A percentile compares a stretch with the other conserved stretches of the same genome.
These are phyloP conservation scores for Letharia columbiana DNA, from an alignment of 495 filamentous ascomycete species.

Conservation along the genomic window DNA sequence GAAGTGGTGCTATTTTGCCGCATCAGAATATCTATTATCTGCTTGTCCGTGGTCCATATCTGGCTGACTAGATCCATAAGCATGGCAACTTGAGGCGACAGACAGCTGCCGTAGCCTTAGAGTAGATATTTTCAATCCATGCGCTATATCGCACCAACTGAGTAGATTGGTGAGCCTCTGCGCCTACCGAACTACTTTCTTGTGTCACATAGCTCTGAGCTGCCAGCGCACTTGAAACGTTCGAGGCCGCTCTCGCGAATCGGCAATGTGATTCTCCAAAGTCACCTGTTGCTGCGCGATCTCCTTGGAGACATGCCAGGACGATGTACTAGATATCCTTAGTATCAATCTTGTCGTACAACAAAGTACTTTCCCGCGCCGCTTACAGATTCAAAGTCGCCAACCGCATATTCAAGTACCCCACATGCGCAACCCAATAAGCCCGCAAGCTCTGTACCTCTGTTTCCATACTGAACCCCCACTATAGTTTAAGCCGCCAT, in stretches of 20 bases:
- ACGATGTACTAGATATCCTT: not conserved
- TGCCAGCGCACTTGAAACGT: not conserved
- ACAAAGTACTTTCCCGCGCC: not conserved
- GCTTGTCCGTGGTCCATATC: conserved; percentile 1
- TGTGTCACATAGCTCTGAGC: not conserved
- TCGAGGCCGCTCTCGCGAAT: not conserved
- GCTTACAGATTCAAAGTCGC: conserved; percentile 16
- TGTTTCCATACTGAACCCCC: conserved; percentile 23
- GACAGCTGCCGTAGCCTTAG: not conserved
- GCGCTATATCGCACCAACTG: not conserved
- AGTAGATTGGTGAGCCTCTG: not conserved
- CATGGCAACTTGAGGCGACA: not conserved
- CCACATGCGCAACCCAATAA: conserved; percentile 20
- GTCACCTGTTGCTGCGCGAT: not conserved
- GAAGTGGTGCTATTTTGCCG: not conserved
- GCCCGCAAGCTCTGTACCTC: conserved; percentile 22
- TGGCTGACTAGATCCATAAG: not conserved
- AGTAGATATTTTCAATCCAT: not conserved
- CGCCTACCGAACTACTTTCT: not conserved
- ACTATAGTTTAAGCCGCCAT: conserved; percentile 21
- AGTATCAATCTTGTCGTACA: not conserved
- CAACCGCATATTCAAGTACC: conserved; percentile 23
- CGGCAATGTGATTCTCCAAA: not conserved
- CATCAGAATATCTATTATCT: conserved; percentile 18
- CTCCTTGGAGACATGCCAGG: not conserved